Conservation (phyloP, 345 rosid genomes). For the rapeseed (Brassica napus) region Da-Ae NC_063435.1:24517001-24517500, state of each 20-base stretch:
- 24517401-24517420: too few relatives aligned
- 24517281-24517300: not conserved
- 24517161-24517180: not conserved
- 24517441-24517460: too few relatives aligned
- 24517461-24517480: too few relatives aligned
- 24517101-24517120: not conserved
- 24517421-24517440: too few relatives aligned
- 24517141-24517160: not conserved
- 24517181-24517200: not conserved
- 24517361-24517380: too few relatives aligned
- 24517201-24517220: not conserved
- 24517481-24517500: not conserved
- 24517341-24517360: not conserved
- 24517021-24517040: slow-evolving; percentile 22
- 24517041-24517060: not conserved
- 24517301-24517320: not conserved
- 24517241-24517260: not conserved
- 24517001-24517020: slow-evolving; percentile 31
- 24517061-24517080: not conserved
- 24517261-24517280: not conserved
- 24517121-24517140: not conserved
- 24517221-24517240: not conserved
- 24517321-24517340: slow-evolving; percentile 9
- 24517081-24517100: not conserved
- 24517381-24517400: too few relatives aligned